Conservation (phyloP, 306 rosid genomes). For the Oxytropis ochrocephala region DNA sequence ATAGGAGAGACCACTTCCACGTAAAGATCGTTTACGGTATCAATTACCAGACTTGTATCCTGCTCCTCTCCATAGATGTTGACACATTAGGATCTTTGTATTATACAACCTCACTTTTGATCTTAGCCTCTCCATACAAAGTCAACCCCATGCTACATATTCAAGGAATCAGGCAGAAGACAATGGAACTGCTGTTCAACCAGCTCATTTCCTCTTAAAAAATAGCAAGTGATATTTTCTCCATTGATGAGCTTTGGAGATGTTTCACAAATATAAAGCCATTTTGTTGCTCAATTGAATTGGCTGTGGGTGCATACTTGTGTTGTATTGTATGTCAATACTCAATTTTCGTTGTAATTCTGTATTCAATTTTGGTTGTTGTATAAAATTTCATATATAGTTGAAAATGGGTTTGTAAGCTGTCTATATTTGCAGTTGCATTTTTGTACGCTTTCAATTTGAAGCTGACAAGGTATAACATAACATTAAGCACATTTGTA, state of each 20-base stretch:
- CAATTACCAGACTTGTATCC: constrained; percentile 55
- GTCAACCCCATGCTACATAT: background rate
- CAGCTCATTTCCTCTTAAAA: background rate
- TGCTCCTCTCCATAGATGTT: constrained; percentile 87
- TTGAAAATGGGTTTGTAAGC: background rate
- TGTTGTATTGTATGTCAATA: constrained; percentile 1
- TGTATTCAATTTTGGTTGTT: background rate
- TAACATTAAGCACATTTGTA: too few species aligned
- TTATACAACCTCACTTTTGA: constrained; percentile 13
- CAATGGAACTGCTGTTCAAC: background rate
- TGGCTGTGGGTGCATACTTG: background rate
- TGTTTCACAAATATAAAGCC: background rate
- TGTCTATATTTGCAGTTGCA: background rate
- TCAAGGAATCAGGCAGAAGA: background rate
- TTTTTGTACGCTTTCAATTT: background rate
- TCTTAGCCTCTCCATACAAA: background rate
- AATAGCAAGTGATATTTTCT: background rate
- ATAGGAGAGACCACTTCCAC: constrained; percentile 80
- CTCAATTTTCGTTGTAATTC: constrained; percentile 11
- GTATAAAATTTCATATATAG: background rate
- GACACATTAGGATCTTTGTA: constrained; percentile 21
- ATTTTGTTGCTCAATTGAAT: background rate
- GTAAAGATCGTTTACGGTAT: constrained; percentile 54
- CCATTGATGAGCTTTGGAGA: background rate
- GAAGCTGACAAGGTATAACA: too few species aligned